Percentiles rank a stretch among this genome's conserved stretches.
Evolutionary conservation across 768 basidiomycete genomes (phyloP).

Genomic region (Tricholoma flavovirens): DNA sequence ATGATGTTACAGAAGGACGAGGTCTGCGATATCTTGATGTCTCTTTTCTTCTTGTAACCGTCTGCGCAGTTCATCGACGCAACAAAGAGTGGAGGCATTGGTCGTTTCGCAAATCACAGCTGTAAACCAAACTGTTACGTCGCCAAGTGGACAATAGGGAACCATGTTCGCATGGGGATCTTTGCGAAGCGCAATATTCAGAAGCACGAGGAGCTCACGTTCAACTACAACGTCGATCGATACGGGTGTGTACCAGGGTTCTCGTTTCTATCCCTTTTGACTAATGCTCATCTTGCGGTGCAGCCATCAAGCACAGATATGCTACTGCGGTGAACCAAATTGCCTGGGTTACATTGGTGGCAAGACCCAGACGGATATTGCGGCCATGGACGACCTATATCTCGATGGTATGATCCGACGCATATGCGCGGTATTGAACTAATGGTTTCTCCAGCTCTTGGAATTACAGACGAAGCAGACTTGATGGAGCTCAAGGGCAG

Average conservation of each 20-base stretch:
- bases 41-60: neutral
- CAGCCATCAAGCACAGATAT: conserved; percentile 91
- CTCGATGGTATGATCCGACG: conserved; percentile 65
- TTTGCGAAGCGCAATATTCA: conserved; percentile 81
- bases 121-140: conserved; percentile 98
- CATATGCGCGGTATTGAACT: neutral
- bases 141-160: conserved; percentile 93
- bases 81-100: conserved; percentile 93
- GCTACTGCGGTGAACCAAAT: conserved; percentile 93
- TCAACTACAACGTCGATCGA: conserved; percentile 99
- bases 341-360: conserved; percentile 97
- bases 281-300: neutral
- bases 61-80: conserved; percentile 88
- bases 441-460: conserved; percentile 58
- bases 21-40: conserved; percentile 39
- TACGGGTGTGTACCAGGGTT: conserved; percentile 70
- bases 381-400: conserved; percentile 90
- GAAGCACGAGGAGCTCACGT: conserved; percentile 87
- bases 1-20: conserved; percentile 99
- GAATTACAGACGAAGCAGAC: conserved; percentile 90
- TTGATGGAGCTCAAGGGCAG: conserved; percentile 81
- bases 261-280: neutral
- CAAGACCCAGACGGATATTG: conserved; percentile 96
- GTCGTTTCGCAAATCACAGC: conserved; percentile 96
- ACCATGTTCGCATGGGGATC: conserved; percentile 93